Conservation (phyloP, 176 grass and related monocot genomes). For the Miscanthus lutarioriparius region DNA sequence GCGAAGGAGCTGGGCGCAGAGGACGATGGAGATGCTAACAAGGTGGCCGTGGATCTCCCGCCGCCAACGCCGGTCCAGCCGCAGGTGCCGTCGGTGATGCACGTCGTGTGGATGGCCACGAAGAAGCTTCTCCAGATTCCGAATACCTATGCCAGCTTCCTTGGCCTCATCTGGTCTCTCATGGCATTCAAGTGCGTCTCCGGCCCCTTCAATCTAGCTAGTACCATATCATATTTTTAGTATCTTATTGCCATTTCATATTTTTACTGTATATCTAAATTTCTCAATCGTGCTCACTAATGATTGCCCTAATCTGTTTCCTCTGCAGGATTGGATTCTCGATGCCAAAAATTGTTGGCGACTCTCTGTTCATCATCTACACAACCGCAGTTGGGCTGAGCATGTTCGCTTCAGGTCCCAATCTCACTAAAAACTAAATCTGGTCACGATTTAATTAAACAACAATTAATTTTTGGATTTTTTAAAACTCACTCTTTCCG, state of each 20-base stretch:
- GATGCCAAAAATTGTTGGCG: slow-evolving; percentile 66
- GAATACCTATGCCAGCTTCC: slow-evolving; percentile 76
- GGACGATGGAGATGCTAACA: background rate
- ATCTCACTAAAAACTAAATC: background rate
- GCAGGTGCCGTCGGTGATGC: slow-evolving; percentile 29
- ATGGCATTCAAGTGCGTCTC: slow-evolving; percentile 74
- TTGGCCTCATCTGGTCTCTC: slow-evolving; percentile 77
- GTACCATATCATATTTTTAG: background rate
- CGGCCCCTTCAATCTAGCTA: background rate
- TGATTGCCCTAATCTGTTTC: background rate
- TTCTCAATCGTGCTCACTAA: background rate
- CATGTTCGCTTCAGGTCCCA: slow-evolving; percentile 81
- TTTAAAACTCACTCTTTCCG: too few species aligned
- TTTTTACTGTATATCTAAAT: background rate
- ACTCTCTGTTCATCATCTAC: slow-evolving; percentile 62
- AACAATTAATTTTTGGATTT: background rate
- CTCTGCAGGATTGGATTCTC: slow-evolving; percentile 52
- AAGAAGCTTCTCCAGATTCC: slow-evolving; percentile 79
- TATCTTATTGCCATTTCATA: background rate
- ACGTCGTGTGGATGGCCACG: slow-evolving; percentile 45
- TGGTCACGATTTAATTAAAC: background rate
- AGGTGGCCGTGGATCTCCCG: background rate
- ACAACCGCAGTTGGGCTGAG: slow-evolving; percentile 71
- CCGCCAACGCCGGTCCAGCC: background rate
- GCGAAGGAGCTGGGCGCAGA: background rate